These are phyloP conservation scores for Xylariaceae sp. DNA, from an alignment of 2,329 filamentous ascomycete species.

Conservation along the genomic window DNA sequence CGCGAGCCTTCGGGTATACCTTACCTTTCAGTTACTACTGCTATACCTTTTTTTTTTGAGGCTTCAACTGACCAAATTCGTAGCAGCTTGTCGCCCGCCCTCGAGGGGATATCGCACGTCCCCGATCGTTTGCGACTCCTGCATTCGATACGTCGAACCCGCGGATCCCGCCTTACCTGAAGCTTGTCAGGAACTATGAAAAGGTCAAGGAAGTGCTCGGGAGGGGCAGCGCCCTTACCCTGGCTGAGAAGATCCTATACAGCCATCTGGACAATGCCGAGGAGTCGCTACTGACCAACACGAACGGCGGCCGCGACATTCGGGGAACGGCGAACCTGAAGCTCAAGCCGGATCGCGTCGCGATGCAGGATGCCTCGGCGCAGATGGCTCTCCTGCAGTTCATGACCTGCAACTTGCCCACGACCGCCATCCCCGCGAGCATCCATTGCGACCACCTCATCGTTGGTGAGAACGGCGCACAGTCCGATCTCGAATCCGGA, in stretches of 20 bases:
- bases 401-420: conserved; percentile 90
- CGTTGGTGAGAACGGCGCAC: conserved; percentile 86
- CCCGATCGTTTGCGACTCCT: conserved; percentile 35
- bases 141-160: conserved; percentile 35
- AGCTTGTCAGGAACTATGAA: conserved; percentile 58
- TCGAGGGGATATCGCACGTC: conserved; percentile 23
- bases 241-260: conserved; percentile 98
- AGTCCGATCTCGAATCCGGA: conserved; percentile 76
- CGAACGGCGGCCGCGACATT: conserved; percentile 77
- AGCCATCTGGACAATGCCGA: conserved; percentile 87
- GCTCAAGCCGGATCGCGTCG: conserved; percentile 94
- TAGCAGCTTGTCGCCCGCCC: conserved; percentile 28
- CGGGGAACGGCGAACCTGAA: conserved; percentile 89
- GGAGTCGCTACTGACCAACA: conserved; percentile 78
- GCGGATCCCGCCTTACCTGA: conserved; percentile 65
- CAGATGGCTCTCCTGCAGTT: conserved; percentile 99
- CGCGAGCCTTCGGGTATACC: conserved; percentile 31
- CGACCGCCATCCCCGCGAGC: conserved; percentile 89
- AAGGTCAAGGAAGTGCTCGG: conserved; percentile 56
- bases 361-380: conserved; percentile 98
- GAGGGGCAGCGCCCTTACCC: conserved; percentile 60
- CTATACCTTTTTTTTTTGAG: neutral
- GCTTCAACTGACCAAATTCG: neutral
- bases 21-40: neutral
- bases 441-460: conserved; percentile 99